Base-by-base conservation (phyloP, 208 protist genomes). In the Plasmodiophora brassicae region DNA sequence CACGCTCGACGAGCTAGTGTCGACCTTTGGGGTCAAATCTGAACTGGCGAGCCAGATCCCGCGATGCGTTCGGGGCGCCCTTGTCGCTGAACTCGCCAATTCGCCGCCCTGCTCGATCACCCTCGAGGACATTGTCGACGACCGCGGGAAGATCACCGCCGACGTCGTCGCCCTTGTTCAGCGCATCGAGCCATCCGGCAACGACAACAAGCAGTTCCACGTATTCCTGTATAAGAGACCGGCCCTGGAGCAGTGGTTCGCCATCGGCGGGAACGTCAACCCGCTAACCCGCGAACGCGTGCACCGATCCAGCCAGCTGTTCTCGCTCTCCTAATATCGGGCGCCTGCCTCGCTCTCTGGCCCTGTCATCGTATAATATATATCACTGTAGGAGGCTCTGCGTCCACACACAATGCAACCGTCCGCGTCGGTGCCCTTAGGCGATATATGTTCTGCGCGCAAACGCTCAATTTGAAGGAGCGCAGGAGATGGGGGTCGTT, bases 161-260 rank as follows among this genome's bases (percentile, higher is more conserved):
- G 65, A 32, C n/a, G 65, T 78, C n/a, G 65, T 78, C n/a, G 65
- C 65, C 14, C n/a, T 78, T 14, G 65, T 78, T 5, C 65, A 78
- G n/a, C 32, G 65, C 32, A 78, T 78, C n/a, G 14, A 78, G 20
- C n/a, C 65, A 44, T 5, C 5, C 32, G 65, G 41, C 41, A n/a
- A 5, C 14, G 20, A 8, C 5, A 32, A 5, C 20, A 14, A 57
- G 50, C 20, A 14, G 20, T 78, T 78, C n/a, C 65, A 78, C n/a
- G 65, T 78, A 44, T 78, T 78, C n/a, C 65, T 78, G 32, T 78
- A 78, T 38, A 78, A 78, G 65, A 5, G n/a, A 5, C 5, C 5
- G 5, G 65, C 65, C 5, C 65, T 78, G n/a, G 65, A 78, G n/a
- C 65, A 78, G n/a, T 78, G 65, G 65, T 78, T 78, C n/a, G 65